Evolutionary conservation across 1,139 yeast genomes (phyloP), one percentile per base, ranked within the genome.

Genomic region (Zhuliangozyma parablackwelliae): DNA sequence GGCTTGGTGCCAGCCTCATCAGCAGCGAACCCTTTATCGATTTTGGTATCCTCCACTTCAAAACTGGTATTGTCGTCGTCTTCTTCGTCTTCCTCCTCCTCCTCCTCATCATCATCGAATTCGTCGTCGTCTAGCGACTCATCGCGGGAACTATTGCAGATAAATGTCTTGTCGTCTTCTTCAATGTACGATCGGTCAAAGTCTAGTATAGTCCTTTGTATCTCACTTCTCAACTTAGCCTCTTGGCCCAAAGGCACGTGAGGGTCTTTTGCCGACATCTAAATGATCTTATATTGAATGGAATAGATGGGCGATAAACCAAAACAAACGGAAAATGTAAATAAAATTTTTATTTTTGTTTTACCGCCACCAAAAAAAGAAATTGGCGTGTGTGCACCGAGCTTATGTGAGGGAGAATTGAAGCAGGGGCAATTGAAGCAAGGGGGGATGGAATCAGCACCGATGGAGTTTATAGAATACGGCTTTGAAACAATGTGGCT

Each of bases 111-210:
- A 6, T 41, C 45, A 3, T 36, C 40, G n/a, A n/a, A 7, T 38
- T 38, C 46, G 4, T 45, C 50, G 11, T 43, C 45, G 6, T 45
- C 53, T 6, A 39, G 40, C 10, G 44, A 51, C 16, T 51, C 57
- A 13, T 43, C 54, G 21, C 51, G 33, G 23, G 65, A 56, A 21
- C 56, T 59, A 13, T 55, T 51, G 40, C 59, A 53, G 16, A 58
- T 50, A 39, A 61, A 66, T 1, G 71, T 61, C 33, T 53, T 59
- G 42, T 66, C 72, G 8, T 65, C 68, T 33, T 63, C 69, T 41
- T 66, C 72, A 30, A 65, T 43, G 36, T 65, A 65, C 6, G 69
- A 56, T 21, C 49, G 46, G 36, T 59, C 63, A 33, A 50, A 55
- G 33, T 50, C 52, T 26, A 59, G 45, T 30, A 64, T 53, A 9